Conservation (phyloP, 2,329 filamentous ascomycete species). For the Pezicula rhizophila region DNA sequence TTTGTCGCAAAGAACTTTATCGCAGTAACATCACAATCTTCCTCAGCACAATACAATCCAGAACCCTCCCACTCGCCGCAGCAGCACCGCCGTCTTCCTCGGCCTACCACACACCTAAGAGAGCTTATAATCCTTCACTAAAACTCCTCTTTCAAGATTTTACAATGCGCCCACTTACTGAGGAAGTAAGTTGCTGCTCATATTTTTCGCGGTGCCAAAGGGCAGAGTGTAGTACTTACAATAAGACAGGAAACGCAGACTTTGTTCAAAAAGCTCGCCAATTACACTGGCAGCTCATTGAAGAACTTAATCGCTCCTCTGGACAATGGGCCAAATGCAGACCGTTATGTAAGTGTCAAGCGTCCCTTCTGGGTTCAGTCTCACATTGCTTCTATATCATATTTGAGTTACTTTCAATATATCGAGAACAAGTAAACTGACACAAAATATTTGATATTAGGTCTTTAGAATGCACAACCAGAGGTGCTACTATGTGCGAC, state of each 20-base stretch:
- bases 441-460: no score
- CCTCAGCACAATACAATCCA: conserved; percentile 16
- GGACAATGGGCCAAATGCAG: conserved; percentile 59
- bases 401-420: no score
- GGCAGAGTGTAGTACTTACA: no score
- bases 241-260: conserved; percentile 50
- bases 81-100: conserved; percentile 14
- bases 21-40: conserved; percentile 7
- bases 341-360: conserved; percentile 58
- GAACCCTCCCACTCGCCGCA: not conserved
- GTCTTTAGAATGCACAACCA: conserved; percentile 48
- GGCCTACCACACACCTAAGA: conserved; percentile 8
- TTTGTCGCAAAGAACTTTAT: no score
- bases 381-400: no score
- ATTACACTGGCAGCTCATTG: conserved; percentile 83
- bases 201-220: no score
- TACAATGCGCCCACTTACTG: conserved; percentile 74
- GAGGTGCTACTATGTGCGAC: conserved; percentile 86
- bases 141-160: not conserved
- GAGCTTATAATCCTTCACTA: conserved; percentile 1
- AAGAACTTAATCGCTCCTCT: conserved; percentile 77
- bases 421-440: no score
- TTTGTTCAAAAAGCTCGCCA: conserved; percentile 86
- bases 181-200: conserved; percentile 37
- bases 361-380: no score